Conservation (phyloP, 2,329 filamentous ascomycete species). For the Pseudogymnoascus sp. region DNA sequence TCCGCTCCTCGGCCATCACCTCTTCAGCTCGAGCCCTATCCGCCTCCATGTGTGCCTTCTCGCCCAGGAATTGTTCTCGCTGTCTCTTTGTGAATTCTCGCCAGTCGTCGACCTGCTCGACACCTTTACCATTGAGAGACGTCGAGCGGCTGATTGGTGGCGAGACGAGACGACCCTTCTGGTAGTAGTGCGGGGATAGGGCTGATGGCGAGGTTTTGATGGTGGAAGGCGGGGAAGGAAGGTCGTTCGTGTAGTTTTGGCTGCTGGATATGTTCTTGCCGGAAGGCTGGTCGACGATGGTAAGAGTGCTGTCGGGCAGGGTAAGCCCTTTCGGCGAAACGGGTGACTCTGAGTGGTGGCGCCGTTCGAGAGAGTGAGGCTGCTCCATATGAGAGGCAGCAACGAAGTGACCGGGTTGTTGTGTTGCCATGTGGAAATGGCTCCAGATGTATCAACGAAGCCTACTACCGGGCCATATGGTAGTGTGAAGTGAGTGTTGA, state of each 20-base stretch:
- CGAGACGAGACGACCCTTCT: slow-evolving; percentile 3
- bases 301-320: not conserved
- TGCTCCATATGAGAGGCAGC: not conserved
- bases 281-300: not conserved
- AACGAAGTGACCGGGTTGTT: not conserved
- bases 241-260: slow-evolving; percentile 1
- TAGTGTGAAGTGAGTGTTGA: not conserved
- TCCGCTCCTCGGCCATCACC: slow-evolving; percentile 27
- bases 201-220: slow-evolving; percentile 1
- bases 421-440: slow-evolving; percentile 2
- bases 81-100: slow-evolving; percentile 25
- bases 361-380: not conserved
- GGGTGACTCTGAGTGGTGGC: not conserved
- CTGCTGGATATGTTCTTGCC: not conserved
- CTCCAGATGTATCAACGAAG: not conserved
- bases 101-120: slow-evolving; percentile 24
- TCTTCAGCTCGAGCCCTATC: slow-evolving; percentile 25
- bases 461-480: not conserved
- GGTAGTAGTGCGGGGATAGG: slow-evolving; percentile 4
- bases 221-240: slow-evolving; percentile 6
- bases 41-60: slow-evolving; percentile 26
- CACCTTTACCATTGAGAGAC: slow-evolving; percentile 7
- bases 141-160: slow-evolving; percentile 1
- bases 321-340: not conserved
- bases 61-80: slow-evolving; percentile 25